Evolutionary conservation across 2,329 filamentous ascomycete genomes (phyloP).

Genomic region (Cladosporium sp.): DNA sequence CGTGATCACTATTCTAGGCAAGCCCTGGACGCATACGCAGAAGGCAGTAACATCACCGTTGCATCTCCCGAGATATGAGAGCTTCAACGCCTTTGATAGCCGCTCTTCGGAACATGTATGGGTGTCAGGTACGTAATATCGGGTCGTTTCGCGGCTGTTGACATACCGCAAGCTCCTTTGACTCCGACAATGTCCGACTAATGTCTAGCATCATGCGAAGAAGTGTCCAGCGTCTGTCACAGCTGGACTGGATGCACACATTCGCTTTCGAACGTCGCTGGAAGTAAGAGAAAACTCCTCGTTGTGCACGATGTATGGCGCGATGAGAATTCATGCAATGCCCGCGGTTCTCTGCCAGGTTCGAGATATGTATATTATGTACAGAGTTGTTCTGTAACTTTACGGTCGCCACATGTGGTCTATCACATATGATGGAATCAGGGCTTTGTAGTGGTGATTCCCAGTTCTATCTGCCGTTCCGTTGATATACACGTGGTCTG

Average conservation of each 20-base stretch:
- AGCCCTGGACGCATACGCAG: background rate
- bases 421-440: too few relatives aligned
- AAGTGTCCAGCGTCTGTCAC: background rate
- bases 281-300: background rate
- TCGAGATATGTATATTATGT: too few relatives aligned
- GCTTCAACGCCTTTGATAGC: background rate
- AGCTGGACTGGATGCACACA: background rate
- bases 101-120: background rate
- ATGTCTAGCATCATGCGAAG: background rate
- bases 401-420: too few relatives aligned
- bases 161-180: background rate
- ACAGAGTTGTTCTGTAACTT: too few relatives aligned
- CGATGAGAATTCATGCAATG: background rate
- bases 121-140: background rate
- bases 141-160: background rate
- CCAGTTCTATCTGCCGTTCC: background rate
- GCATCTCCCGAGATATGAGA: background rate
- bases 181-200: background rate
- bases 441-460: too few relatives aligned
- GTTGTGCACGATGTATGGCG: background rate
- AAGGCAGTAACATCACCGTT: background rate
- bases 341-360: background rate
- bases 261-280: background rate
- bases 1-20: background rate
- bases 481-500: background rate